These are phyloP conservation scores for Primulina huaijiensis DNA, from an alignment of 257 asterid species.

Conservation along the genomic window DNA sequence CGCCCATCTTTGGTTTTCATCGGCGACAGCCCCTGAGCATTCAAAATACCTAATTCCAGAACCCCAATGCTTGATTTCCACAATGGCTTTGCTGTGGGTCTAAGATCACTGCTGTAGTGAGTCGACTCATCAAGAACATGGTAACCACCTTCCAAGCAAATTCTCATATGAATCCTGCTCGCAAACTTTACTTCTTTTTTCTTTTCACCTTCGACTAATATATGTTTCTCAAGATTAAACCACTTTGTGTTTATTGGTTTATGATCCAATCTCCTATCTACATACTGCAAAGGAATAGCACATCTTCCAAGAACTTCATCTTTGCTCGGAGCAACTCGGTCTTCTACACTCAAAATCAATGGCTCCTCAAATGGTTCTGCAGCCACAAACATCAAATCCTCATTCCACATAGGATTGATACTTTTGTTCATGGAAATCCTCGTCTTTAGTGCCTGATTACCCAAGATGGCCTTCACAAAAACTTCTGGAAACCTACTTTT, in stretches of 20 bases:
- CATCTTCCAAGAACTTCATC: conserved; percentile 68
- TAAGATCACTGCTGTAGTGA: conserved; percentile 68
- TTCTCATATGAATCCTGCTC: conserved; percentile 61
- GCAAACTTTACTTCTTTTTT: conserved; percentile 62
- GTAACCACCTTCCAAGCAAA: conserved; percentile 74
- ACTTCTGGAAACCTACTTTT: conserved; percentile 59
- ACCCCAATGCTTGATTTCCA: conserved; percentile 73
- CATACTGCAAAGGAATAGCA: conserved; percentile 47
- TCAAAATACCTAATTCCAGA: conserved; percentile 64
- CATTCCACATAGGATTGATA: conserved; percentile 71
- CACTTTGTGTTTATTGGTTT: conserved; percentile 52
- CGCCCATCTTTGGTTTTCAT: conserved; percentile 64
- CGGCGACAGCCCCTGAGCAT: conserved; percentile 55
- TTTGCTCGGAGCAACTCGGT: conserved; percentile 62
- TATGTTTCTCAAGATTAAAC: conserved; percentile 65
- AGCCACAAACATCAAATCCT: conserved; percentile 78
- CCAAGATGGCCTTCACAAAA: conserved; percentile 59
- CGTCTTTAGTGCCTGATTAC: conserved; percentile 56
- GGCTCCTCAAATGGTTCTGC: conserved; percentile 78
- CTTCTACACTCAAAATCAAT: conserved; percentile 58
- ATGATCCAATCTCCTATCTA: conserved; percentile 59
- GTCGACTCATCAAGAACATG: conserved; percentile 77
- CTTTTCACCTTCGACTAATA: conserved; percentile 51
- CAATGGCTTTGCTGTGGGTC: conserved; percentile 68
- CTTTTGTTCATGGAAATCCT: conserved; percentile 56